Evolutionary conservation across 1,139 yeast species (phyloP).

Genomic region (Nakaseomyces bracarensis): DNA sequence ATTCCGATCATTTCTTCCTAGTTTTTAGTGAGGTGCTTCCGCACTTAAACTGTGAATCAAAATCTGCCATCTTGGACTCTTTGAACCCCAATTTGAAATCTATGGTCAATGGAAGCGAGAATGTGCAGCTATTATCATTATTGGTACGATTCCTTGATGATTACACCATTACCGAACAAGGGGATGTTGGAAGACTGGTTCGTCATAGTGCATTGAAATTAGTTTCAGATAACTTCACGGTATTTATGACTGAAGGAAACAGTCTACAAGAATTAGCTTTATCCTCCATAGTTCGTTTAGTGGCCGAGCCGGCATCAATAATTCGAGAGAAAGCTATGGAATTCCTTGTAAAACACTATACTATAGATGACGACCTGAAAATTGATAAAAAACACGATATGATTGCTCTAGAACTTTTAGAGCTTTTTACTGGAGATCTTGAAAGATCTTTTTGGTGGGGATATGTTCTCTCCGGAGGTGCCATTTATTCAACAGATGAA

Average conservation of each 20-base stretch:
- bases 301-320: slow-evolving; percentile 44
- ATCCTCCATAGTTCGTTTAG: slow-evolving; percentile 40
- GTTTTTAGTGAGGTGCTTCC: slow-evolving; percentile 12
- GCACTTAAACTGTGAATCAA: slow-evolving; percentile 17
- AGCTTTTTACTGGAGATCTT: neutral
- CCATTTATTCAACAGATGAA: slow-evolving; percentile 45
- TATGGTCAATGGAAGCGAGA: slow-evolving; percentile 7
- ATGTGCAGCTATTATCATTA: slow-evolving; percentile 8
- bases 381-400: neutral
- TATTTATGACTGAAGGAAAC: slow-evolving; percentile 12
- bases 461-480: slow-evolving; percentile 49
- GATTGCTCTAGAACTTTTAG: neutral
- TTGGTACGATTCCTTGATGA: slow-evolving; percentile 42
- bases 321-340: slow-evolving; percentile 30
- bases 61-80: slow-evolving; percentile 19
- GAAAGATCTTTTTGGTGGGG: slow-evolving; percentile 46
- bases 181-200: slow-evolving; percentile 73
- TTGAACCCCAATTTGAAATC: slow-evolving; percentile 8
- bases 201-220: slow-evolving; percentile 44
- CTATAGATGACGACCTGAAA: neutral
- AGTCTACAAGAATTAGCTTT: slow-evolving; percentile 15
- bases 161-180: slow-evolving; percentile 59
- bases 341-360: neutral
- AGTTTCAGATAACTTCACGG: slow-evolving; percentile 30
- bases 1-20: slow-evolving; percentile 11